These are phyloP conservation scores for Mycena belliarum DNA, from an alignment of 768 basidiomycete genomes.

Conservation along the genomic window DNA sequence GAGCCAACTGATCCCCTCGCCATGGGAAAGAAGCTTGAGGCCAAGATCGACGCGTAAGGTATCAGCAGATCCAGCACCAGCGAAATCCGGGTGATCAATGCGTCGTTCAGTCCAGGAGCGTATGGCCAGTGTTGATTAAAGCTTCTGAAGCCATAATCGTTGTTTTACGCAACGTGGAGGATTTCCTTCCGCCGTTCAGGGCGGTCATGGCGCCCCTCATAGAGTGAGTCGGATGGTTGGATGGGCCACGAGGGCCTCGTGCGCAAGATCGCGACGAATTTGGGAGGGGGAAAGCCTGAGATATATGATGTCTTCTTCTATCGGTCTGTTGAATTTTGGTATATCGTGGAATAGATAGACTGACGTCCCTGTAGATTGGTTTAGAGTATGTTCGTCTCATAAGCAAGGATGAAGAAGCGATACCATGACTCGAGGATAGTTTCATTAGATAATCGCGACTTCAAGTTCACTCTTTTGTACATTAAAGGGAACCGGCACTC, in stretches of 20 bases:
- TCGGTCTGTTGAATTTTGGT: conserved; percentile 35
- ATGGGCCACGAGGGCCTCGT: conserved; percentile 64
- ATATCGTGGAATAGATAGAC: neutral
- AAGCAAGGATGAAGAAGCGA: conserved; percentile 41
- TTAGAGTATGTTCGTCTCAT: conserved; percentile 53
- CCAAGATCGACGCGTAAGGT: conserved; percentile 42
- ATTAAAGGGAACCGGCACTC: too few species aligned
- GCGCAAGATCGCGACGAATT: conserved; percentile 46
- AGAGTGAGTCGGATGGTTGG: too few species aligned
- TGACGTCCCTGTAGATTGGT: conserved; percentile 35
- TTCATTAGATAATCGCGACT: neutral
- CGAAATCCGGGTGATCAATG: conserved; percentile 32
- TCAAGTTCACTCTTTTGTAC: too few species aligned
- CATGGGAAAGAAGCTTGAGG: conserved; percentile 38
- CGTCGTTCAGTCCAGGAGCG: conserved; percentile 36
- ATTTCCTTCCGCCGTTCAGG: conserved; percentile 45
- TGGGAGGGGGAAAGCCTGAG: conserved; percentile 62
- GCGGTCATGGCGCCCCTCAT: conserved; percentile 48
- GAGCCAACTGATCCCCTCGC: conserved; percentile 41
- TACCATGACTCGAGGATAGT: conserved; percentile 30
- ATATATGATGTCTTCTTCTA: conserved; percentile 55
- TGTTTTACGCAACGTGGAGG: conserved; percentile 40
- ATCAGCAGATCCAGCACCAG: conserved; percentile 37
- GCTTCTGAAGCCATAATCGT: conserved; percentile 33
- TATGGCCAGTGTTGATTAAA: conserved; percentile 38